Evolutionary conservation across 2,329 filamentous ascomycete genomes (phyloP).

Genomic region (Nemania serpens): DNA sequence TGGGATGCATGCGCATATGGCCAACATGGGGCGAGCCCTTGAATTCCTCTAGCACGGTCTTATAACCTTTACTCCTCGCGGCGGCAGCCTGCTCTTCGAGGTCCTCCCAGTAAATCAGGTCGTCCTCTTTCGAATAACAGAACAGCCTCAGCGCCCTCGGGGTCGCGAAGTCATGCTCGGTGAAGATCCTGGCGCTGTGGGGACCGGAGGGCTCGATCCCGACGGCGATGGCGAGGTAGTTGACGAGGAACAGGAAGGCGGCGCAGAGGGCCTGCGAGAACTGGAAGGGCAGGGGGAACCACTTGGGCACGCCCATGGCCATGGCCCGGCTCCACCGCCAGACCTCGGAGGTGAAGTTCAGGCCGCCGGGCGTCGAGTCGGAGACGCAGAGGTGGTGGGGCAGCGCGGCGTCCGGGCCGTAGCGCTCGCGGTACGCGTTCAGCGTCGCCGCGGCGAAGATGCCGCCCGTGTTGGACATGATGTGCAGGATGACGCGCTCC

Average conservation of each 20-base stretch:
- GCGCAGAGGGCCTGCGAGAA: slow-evolving; percentile 55
- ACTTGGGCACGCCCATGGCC: slow-evolving; percentile 53
- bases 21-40: slow-evolving; percentile 64
- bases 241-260: slow-evolving; percentile 46
- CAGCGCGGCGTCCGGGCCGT: slow-evolving; percentile 43
- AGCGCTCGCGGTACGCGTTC: slow-evolving; percentile 49
- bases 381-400: slow-evolving; percentile 55
- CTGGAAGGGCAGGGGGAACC: slow-evolving; percentile 55
- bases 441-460: slow-evolving; percentile 57
- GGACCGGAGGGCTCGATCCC: slow-evolving; percentile 49
- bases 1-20: slow-evolving; percentile 61
- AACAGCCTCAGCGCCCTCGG: slow-evolving; percentile 54
- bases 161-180: slow-evolving; percentile 44
- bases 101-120: slow-evolving; percentile 60
- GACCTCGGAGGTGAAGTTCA: slow-evolving; percentile 49
- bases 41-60: slow-evolving; percentile 56
- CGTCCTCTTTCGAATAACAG: slow-evolving; percentile 62
- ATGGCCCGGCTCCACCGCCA: slow-evolving; percentile 58
- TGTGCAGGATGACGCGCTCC: slow-evolving; percentile 53
- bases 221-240: slow-evolving; percentile 42
- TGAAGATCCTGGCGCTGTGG: slow-evolving; percentile 46
- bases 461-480: slow-evolving; percentile 63
- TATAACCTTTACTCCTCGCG: slow-evolving; percentile 54
- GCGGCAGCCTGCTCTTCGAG: slow-evolving; percentile 58
- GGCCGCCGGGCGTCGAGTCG: slow-evolving; percentile 59